phyloP scores from a whole-genome alignment of 2,329 filamentous ascomycete genomes.

The Clathrospora elynae region DNA sequence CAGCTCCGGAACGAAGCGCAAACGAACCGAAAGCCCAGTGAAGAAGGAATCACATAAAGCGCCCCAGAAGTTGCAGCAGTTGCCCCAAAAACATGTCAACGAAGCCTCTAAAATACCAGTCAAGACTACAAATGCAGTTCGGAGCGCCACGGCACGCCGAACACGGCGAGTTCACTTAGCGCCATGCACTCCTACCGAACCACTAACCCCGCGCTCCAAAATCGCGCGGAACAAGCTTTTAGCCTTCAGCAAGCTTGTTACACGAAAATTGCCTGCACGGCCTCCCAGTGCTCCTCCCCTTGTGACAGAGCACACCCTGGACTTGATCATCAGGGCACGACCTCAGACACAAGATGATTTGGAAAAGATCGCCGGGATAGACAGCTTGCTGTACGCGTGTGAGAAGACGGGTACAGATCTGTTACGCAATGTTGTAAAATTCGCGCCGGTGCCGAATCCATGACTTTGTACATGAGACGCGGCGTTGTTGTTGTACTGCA shows the following conservation, averaged over 20 bases:
- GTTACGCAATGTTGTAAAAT: slow-evolving; percentile 35
- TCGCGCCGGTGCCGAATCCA: slow-evolving; percentile 15
- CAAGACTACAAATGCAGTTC: no score
- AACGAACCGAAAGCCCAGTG: slow-evolving; percentile 25
- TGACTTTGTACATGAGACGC: not conserved
- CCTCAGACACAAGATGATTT: slow-evolving; percentile 35
- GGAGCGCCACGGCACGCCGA: not conserved
- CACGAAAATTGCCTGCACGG: slow-evolving; percentile 17
- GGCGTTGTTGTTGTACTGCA: no score
- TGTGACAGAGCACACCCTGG: slow-evolving; percentile 28
- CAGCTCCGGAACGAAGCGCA: slow-evolving; percentile 32
- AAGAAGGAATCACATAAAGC: slow-evolving; percentile 2
- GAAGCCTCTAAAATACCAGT: no score
- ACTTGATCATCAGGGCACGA: slow-evolving; percentile 22
- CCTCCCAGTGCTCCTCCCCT: slow-evolving; percentile 16
- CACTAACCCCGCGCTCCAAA: slow-evolving; percentile 14
- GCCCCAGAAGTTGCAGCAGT: not conserved
- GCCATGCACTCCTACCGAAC: not conserved
- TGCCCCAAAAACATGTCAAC: not conserved
- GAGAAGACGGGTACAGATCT: slow-evolving; percentile 26
- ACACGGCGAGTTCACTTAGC: not conserved
- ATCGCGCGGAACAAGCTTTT: slow-evolving; percentile 37
- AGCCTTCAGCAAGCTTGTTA: slow-evolving; percentile 37
- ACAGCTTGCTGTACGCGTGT: slow-evolving; percentile 31
- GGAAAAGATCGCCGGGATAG: slow-evolving; percentile 31